phyloP scores from a whole-genome alignment of 2,329 filamentous ascomycete genomes.

The Teratosphaeria pseudoeucalypti region DNA sequence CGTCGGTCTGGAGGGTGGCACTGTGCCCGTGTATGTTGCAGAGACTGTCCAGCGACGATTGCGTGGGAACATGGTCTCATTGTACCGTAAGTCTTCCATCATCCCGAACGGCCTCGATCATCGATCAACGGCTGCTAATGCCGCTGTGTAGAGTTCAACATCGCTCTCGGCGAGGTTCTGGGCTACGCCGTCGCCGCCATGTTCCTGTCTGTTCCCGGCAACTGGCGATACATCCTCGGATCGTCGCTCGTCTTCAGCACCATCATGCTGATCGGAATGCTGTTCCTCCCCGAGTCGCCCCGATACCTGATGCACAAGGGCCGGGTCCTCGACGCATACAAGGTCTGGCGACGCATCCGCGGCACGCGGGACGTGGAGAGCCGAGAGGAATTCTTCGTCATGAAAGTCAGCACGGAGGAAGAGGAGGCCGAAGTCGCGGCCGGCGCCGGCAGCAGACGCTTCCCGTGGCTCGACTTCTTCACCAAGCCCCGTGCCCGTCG shows the following conservation, averaged over 20 bases:
- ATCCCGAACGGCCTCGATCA: not conserved
- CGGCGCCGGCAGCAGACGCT: constrained; percentile 44
- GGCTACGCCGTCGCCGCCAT: constrained; percentile 65
- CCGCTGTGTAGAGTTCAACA: constrained; percentile 50
- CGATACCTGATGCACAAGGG: constrained; percentile 62
- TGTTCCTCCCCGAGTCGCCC: constrained; percentile 61
- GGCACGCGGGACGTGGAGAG: constrained; percentile 47
- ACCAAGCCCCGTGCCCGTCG: constrained; percentile 57
- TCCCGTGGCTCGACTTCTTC: constrained; percentile 65
- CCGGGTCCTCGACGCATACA: constrained; percentile 48
- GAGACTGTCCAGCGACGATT: constrained; percentile 58
- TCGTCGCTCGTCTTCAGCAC: constrained; percentile 61
- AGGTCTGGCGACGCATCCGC: constrained; percentile 63
- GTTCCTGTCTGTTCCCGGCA: constrained; percentile 57
- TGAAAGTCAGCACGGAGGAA: constrained; percentile 54
- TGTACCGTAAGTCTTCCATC: constrained; percentile 40
- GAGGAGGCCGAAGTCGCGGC: constrained; percentile 41
- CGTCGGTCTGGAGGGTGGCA: constrained; percentile 64
- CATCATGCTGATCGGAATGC: constrained; percentile 48
- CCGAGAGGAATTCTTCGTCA: constrained; percentile 60
- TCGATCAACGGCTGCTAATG: not conserved
- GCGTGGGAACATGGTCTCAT: constrained; percentile 61
- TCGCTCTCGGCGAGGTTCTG: constrained; percentile 62
- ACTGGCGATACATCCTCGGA: constrained; percentile 65
- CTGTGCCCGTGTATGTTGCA: constrained; percentile 64